Percentiles rank a stretch among this genome's conserved stretches.
Conservation (phyloP, 2,329 filamentous ascomycete genomes). For the Talaromyces rugulosus region DNA sequence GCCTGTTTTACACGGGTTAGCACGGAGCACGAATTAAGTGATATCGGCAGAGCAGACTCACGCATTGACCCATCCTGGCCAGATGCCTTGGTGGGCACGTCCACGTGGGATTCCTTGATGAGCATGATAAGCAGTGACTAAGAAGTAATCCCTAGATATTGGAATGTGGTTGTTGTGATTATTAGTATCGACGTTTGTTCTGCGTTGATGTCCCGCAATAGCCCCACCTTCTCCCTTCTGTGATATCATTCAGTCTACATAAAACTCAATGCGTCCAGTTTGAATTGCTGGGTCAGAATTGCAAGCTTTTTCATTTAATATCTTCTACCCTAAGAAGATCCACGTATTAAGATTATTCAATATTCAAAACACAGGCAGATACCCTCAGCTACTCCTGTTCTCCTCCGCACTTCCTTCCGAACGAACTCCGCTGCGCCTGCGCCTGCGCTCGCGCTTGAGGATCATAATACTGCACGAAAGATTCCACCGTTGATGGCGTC, state of each 20-base stretch:
- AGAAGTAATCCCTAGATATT: neutral
- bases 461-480: neutral
- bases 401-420: neutral
- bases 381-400: neutral
- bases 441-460: neutral
- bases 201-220: neutral
- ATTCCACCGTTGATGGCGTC: neutral
- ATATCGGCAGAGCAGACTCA: slow-evolving; percentile 26
- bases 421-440: neutral
- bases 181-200: neutral
- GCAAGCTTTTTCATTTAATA: neutral
- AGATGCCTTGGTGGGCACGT: slow-evolving; percentile 57
- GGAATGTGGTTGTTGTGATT: neutral
- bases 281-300: neutral
- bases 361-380: neutral
- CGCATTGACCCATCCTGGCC: slow-evolving; percentile 54
- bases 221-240: neutral
- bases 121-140: slow-evolving; percentile 46
- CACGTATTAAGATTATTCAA: neutral
- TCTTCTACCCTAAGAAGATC: neutral
- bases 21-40: neutral
- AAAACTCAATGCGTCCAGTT: neutral
- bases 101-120: slow-evolving; percentile 55
- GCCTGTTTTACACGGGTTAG: slow-evolving; percentile 47
- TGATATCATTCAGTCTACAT: neutral